Evolutionary conservation across 257 asterid genomes (phyloP), one percentile per base, ranked within the genome.

Genomic region (Eustoma russellianum): DNA sequence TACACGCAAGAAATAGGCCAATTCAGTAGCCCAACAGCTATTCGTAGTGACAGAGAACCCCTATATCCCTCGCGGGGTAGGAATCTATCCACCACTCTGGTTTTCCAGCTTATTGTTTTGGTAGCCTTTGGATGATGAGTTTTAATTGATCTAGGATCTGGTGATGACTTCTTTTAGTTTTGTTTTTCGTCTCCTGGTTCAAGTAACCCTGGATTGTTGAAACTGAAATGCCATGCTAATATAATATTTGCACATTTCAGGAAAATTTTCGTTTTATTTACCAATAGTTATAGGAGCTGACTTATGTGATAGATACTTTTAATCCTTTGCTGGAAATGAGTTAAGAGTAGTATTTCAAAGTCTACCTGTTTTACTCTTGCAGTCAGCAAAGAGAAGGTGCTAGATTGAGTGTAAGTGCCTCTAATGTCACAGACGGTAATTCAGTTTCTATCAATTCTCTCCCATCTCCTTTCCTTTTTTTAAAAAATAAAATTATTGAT

Each of bases 371-470:
- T 64, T 49, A 60, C 24, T 57, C 79, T 55, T 77, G 80, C 89
- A 86, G 95, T 61, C 68, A 72, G 65, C 78, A 76, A 30, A 74
- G 74, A 51, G 85, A 83, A 62, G 80, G 72, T 63, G 65, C 63
- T 55, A 40, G 72, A 50, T 64, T 52, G 53, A 61, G 74, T 59
- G 16, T 52, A 40, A 52, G 65, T 59, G 66, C 62, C 62, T 55
- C 71, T 65, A 59, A 56, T 55, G 55, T 50, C 56, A 67, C 46
- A 48, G 82, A 72, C 54, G 97, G 97, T 89, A 79, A 13, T 40
- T 41, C n/a, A n/a, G n/a, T n/a, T n/a, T n/a, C n/a, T n/a, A n/a
- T n/a, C n/a, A n/a, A n/a, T n/a, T 19, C 28, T 3, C 3, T 19
- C 3, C 3, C 28, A 1, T 19, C 3, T 19, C 28, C 3, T 24